These are phyloP conservation scores for Macrolepiota dolichaula DNA, from an alignment of 768 basidiomycete species.

Conservation along the genomic window DNA sequence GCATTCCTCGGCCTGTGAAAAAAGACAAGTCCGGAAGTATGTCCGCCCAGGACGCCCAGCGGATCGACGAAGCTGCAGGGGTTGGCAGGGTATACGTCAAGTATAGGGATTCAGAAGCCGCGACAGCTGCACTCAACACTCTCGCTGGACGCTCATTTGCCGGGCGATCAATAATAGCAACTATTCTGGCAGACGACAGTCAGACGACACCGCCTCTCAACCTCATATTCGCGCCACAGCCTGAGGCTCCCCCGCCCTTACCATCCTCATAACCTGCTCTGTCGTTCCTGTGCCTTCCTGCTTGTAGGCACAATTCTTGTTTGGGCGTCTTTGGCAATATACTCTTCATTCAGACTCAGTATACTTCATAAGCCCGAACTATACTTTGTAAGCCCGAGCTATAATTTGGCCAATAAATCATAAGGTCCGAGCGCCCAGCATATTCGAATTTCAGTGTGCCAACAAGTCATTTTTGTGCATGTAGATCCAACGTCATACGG, in stretches of 20 bases:
- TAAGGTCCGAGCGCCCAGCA: no score
- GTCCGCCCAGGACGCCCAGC: constrained; percentile 61
- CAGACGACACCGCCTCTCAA: constrained; percentile 81
- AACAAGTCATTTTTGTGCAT: no score
- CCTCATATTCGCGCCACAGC: constrained; percentile 81
- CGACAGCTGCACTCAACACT: constrained; percentile 72
- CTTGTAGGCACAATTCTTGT: neutral
- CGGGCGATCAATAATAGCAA: constrained; percentile 84
- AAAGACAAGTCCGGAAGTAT: constrained; percentile 77
- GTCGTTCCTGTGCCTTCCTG: neutral
- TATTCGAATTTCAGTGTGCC: no score
- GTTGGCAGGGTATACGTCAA: constrained; percentile 97
- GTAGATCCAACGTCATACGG: no score
- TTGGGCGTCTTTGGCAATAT: constrained; percentile 9
- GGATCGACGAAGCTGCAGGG: constrained; percentile 84
- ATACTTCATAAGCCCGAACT: no score
- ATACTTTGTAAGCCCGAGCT: no score
- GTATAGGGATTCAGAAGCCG: constrained; percentile 60
- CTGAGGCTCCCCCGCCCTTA: constrained; percentile 77
- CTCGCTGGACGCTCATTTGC: constrained; percentile 90
- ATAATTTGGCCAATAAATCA: no score
- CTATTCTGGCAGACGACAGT: constrained; percentile 78
- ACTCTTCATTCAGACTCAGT: neutral
- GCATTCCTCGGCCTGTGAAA: constrained; percentile 86
- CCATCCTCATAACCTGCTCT: constrained; percentile 29